Conservation (phyloP, 331 rosid genomes). For the Malus hybrid region DNA sequence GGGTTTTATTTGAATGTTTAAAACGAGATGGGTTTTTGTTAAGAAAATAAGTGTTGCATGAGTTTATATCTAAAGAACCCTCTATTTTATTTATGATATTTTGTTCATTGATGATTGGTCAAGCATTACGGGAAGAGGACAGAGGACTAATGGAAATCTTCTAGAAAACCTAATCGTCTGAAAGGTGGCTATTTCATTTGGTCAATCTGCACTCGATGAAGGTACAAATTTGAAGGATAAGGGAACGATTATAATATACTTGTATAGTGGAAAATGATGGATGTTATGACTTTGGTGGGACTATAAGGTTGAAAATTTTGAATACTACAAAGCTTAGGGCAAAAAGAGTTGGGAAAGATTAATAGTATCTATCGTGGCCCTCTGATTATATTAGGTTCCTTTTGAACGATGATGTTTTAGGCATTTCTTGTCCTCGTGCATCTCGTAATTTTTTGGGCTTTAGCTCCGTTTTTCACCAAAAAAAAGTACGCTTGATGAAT, state of each 20-base stretch:
- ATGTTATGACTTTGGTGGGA: neutral
- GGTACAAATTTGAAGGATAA: neutral
- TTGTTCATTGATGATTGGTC: neutral
- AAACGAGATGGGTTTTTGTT: too few relatives aligned
- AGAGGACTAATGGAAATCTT: neutral
- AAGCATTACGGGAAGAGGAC: neutral
- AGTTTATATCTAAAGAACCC: too few relatives aligned
- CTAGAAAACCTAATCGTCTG: neutral
- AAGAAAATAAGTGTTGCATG: too few relatives aligned
- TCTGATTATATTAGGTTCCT: too few relatives aligned
- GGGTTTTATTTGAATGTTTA: too few relatives aligned
- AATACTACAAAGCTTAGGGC: neutral
- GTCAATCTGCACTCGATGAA: constrained; percentile 8
- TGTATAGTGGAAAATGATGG: neutral
- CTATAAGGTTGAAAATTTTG: neutral
- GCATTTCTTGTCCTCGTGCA: too few relatives aligned
- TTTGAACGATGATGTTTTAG: too few relatives aligned
- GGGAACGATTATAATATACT: neutral
- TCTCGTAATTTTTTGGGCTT: too few relatives aligned
- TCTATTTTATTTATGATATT: neutral
- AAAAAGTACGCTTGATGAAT: neutral
- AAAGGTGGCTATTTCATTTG: neutral
- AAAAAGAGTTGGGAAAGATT: too few relatives aligned
- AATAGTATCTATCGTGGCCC: too few relatives aligned
- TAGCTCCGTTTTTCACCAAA: too few relatives aligned